Evolutionary conservation across 257 asterid species (phyloP), one percentile per base, ranked within the genome.

Genomic region (Avicennia marina): DNA sequence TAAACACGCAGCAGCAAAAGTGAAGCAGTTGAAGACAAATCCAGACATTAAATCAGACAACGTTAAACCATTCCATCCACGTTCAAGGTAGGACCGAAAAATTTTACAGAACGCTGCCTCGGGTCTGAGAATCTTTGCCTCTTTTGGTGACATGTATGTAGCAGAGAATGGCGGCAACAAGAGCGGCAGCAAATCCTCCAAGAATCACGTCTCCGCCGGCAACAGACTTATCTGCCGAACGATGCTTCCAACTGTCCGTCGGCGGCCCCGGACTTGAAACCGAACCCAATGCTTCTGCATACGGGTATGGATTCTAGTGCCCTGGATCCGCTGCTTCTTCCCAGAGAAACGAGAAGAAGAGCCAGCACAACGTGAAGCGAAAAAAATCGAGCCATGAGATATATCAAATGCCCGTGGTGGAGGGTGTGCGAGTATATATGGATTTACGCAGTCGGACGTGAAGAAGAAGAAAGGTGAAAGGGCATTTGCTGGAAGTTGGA

Each of bases 181-280:
- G 20, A n/a, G 49, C 49, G 12, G 42, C n/a, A 3, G 20, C 39
- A 20, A 56, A 40, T 6, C 49, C 62, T 56, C 34, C 36, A 5
- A 56, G 42, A 18, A 53, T 29, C 24, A 53, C n/a, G 17, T 53
- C 58, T 8, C 58, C 58, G 6, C 58, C 58, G 7, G 19, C 58
- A 13, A 53, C 4, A 1, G 58, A 53, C 17, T 16, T 16, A 43
- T 43, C 49, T 7, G 9, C 19, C 49, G 20, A 12, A 7, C 7
- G 49, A 16, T 43, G 49, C 16, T 16, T 43, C 34, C 4, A 29
- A 8, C 4, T 29, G 8, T 8, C 34, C 0, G 8, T 4, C 8
- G 34, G 8, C 34, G 34, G 34, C 34, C 4, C 34, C 34, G 34
- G 34, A 29, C 7, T 29, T 8, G 1, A 8, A 8, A 4, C 8